Evolutionary conservation across 805 yeast genomes (phyloP).

Genomic region (Candida alai): DNA sequence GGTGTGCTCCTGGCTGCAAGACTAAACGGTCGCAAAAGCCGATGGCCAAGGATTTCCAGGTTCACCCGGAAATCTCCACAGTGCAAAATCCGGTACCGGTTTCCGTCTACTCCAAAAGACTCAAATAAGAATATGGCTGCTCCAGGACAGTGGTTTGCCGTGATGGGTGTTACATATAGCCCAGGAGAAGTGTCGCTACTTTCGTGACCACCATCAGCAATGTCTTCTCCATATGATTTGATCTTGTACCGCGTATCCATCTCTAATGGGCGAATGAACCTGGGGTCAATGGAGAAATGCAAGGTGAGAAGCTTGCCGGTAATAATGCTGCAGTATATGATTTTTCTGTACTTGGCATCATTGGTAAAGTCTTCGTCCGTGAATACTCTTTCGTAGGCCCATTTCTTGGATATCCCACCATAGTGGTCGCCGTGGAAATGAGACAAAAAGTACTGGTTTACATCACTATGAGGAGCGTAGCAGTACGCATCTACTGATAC

Average conservation of each 20-base stretch:
- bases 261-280: slow-evolving; percentile 37
- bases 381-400: slow-evolving; percentile 51
- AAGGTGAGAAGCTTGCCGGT: slow-evolving; percentile 57
- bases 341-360: slow-evolving; percentile 41
- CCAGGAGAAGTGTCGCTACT: slow-evolving; percentile 20
- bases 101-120: slow-evolving; percentile 24
- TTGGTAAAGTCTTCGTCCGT: slow-evolving; percentile 23
- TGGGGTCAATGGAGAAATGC: slow-evolving; percentile 53
- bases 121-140: slow-evolving; percentile 78
- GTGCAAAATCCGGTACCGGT: slow-evolving; percentile 50
- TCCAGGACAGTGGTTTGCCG: slow-evolving; percentile 98
- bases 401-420: slow-evolving; percentile 73
- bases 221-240: slow-evolving; percentile 9
- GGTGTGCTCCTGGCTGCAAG: slow-evolving; percentile 8
- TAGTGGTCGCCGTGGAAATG: slow-evolving; percentile 97
- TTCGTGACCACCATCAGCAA: slow-evolving; percentile 16
- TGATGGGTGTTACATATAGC: slow-evolving; percentile 55
- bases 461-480: slow-evolving; percentile 41
- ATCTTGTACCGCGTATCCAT: slow-evolving; percentile 40
- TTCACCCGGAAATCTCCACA: slow-evolving; percentile 92
- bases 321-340: slow-evolving; percentile 66
- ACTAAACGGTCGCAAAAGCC: slow-evolving; percentile 19
- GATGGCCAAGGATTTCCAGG: slow-evolving; percentile 44
- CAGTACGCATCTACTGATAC: slow-evolving; percentile 67
- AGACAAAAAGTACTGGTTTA: slow-evolving; percentile 56